These are phyloP conservation scores for Ascochyta lentis DNA, from an alignment of 2,329 filamentous ascomycete species.

Conservation along the genomic window DNA sequence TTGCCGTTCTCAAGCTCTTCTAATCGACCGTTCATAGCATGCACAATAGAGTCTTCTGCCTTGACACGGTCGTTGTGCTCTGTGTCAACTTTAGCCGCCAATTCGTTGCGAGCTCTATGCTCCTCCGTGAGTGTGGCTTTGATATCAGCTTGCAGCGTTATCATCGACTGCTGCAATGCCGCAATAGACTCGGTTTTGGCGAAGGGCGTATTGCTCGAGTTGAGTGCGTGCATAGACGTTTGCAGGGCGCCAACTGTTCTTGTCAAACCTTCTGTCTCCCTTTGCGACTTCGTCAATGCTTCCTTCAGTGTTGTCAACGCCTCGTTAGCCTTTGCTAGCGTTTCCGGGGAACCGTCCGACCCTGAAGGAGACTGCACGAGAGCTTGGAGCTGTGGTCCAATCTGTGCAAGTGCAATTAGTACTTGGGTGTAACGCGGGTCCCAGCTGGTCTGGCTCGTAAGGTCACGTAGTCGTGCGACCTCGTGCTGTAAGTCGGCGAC, in stretches of 20 bases:
- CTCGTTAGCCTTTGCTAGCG: neutral
- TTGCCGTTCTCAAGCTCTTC: neutral
- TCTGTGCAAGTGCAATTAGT: neutral
- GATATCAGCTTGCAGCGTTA: neutral
- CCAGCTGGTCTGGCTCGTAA: slow-evolving; percentile 2
- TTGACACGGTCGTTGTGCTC: slow-evolving; percentile 7
- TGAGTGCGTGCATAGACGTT: slow-evolving; percentile 2
- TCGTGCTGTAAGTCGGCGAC: slow-evolving; percentile 10
- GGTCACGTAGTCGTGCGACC: slow-evolving; percentile 3
- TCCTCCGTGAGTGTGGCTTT: neutral
- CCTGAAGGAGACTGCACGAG: neutral
- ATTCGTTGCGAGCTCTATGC: slow-evolving; percentile 1
- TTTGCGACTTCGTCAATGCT: neutral
- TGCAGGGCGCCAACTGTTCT: neutral
- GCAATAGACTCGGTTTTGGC: neutral
- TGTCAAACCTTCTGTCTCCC: neutral
- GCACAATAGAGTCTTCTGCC: neutral
- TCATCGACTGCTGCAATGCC: neutral
- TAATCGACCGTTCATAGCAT: neutral
- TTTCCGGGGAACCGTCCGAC: neutral
- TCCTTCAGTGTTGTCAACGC: neutral
- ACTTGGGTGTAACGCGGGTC: slow-evolving; percentile 1
- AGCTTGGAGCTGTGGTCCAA: slow-evolving; percentile 5
- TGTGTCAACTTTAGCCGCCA: neutral
- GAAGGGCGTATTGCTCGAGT: slow-evolving; percentile 1